Evolutionary conservation across 805 yeast species (phyloP).

Genomic region (Starmera dryadoides): DNA sequence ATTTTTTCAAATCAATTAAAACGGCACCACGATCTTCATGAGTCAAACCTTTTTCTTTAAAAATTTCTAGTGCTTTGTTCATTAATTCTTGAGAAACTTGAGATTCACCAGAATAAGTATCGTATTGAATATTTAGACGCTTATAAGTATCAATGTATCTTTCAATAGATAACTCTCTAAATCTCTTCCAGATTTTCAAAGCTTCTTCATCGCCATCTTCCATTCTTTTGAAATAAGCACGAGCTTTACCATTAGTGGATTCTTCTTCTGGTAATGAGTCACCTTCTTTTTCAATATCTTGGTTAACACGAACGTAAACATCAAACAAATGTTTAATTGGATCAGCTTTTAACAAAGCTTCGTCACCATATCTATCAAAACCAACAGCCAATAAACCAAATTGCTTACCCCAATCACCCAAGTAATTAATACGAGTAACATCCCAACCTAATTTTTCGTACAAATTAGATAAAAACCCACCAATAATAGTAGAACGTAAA

Average conservation of each 20-base stretch:
- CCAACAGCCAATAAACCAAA: conserved; percentile 95
- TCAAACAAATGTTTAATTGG: conserved; percentile 94
- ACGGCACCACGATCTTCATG: conserved; percentile 89
- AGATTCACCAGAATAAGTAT: conserved; percentile 91
- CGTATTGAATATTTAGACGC: conserved; percentile 84
- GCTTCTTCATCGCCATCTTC: conserved; percentile 89
- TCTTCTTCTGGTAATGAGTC: conserved; percentile 36
- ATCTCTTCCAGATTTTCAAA: conserved; percentile 69
- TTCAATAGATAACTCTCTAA: conserved; percentile 86
- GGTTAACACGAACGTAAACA: conserved; percentile 83
- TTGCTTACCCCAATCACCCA: conserved; percentile 99
- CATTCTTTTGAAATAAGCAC: conserved; percentile 82
- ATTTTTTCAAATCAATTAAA: conserved; percentile 75
- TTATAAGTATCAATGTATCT: conserved; percentile 84
- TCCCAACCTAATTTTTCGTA: conserved; percentile 90
- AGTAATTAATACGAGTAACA: conserved; percentile 86
- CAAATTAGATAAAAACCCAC: conserved; percentile 87
- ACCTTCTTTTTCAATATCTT: conserved; percentile 57
- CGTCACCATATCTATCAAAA: conserved; percentile 77
- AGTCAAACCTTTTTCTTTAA: conserved; percentile 62
- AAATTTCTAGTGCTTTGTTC: conserved; percentile 53
- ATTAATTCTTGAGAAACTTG: conserved; percentile 74
- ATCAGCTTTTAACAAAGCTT: conserved; percentile 58
- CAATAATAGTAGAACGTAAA: conserved; percentile 94
- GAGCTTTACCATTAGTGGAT: conserved; percentile 74